Base-by-base conservation (phyloP, 106 monocot genomes). In the Allium sativum region DNA sequence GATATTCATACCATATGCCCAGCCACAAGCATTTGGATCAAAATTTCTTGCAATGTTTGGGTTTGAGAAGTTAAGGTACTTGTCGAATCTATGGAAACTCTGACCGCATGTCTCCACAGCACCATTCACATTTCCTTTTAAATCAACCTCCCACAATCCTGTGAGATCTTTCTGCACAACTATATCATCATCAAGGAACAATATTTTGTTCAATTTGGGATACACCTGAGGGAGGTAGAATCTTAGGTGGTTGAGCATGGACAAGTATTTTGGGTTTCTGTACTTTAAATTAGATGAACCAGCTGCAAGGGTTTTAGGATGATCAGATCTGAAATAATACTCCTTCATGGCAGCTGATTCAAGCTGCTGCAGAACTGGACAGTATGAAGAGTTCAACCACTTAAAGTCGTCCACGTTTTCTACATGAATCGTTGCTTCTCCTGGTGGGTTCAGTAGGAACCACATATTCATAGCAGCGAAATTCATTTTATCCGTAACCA, bases 381-480 rank as follows among this genome's bases (percentile, higher is more conserved):
- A 88, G 51, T 88, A 83, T 14, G 87, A 83, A 55, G 83, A 83
- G 57, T 88, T 88, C 68, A 88, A 56, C 87, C 87, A 88, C 73
- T 80, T 88, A 43, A 87, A 87, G 9, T 83, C 87, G 45, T 88
- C 87, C 41, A 88, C 87, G 58, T 88, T 88, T 56, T 88, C 83
- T 2, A 88, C 83, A 71, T 88, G 77, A 42, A 88, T 88, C 52
- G 87, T 88, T 45, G 87, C 83, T 51, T 79, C 69, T 15, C 83
- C 83, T 65, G 87, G 87, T 58, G 79, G 83, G 58, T 88, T 88
- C 65, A 88, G 55, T 41, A 88, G 20, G 71, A 88, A 88, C 87
- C 87, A 88, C 87, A 88, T 88, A 59, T 77, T 88, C 87, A 88
- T 88, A 42, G 83, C 87, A 76, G 83, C 87, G 68, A 88, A 83